These are phyloP conservation scores for Boletus smithii DNA, from an alignment of 1,284 basidiomycete species.

Conservation along the genomic window DNA sequence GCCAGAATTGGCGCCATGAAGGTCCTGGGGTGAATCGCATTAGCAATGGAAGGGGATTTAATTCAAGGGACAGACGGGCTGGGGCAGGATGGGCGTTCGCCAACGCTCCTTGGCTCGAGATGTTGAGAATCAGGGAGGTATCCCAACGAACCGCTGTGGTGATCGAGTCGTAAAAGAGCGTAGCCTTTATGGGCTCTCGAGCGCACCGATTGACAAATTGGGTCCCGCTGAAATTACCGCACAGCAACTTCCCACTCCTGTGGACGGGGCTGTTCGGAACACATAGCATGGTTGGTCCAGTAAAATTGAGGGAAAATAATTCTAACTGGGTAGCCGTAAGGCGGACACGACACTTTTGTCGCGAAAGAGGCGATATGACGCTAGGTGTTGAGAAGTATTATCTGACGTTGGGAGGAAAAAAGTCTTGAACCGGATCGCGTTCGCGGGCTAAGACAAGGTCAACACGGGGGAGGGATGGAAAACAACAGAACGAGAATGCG, in stretches of 20 bases:
- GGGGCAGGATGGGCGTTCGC: neutral
- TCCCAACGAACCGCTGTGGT: slow-evolving; percentile 8
- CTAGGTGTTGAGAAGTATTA: neutral
- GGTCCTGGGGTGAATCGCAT: slow-evolving; percentile 12
- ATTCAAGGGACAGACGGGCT: slow-evolving; percentile 11
- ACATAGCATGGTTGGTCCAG: slow-evolving; percentile 5
- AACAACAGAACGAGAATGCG: neutral
- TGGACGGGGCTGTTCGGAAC: slow-evolving; percentile 16
- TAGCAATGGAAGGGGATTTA: neutral
- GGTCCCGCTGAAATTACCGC: slow-evolving; percentile 2
- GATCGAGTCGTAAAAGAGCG: slow-evolving; percentile 8
- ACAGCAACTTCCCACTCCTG: slow-evolving; percentile 26
- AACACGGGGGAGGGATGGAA: neutral
- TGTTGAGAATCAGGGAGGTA: neutral
- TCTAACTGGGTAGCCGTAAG: neutral
- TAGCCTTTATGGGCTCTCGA: slow-evolving; percentile 15
- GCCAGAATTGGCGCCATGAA: slow-evolving; percentile 1
- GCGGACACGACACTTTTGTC: no score
- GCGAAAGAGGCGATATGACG: neutral
- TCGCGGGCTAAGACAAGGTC: neutral
- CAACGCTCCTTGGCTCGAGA: neutral
- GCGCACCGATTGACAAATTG: slow-evolving; percentile 14
- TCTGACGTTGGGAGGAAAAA: neutral
- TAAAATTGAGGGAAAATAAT: neutral
- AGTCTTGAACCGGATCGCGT: neutral